These are phyloP conservation scores for Penicillium brasilianum DNA, from an alignment of 2,329 filamentous ascomycete genomes.

Conservation along the genomic window DNA sequence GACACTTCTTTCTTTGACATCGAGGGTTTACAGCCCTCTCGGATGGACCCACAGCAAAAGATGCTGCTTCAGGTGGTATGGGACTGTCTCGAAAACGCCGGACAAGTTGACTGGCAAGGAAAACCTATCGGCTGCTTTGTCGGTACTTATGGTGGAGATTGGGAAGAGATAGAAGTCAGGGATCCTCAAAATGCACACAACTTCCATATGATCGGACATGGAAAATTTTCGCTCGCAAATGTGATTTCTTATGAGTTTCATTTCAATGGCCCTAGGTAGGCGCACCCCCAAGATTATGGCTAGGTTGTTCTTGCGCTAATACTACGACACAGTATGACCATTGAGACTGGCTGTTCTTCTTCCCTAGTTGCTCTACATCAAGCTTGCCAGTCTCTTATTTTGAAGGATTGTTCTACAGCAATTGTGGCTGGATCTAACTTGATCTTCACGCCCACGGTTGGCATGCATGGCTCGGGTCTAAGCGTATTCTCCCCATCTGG, in stretches of 20 bases:
- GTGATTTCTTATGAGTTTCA: constrained; percentile 33
- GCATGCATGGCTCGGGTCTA: constrained; percentile 12
- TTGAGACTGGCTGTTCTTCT: constrained; percentile 50
- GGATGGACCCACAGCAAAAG: constrained; percentile 39
- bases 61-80: constrained; percentile 36
- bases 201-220: constrained; percentile 5
- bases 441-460: constrained; percentile 31
- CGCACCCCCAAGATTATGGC: no score
- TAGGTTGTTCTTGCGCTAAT: not conserved
- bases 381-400: constrained; percentile 28
- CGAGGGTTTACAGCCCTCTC: constrained; percentile 20
- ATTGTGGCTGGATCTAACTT: constrained; percentile 44
- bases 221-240: constrained; percentile 22
- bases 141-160: constrained; percentile 26
- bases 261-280: constrained; percentile 27
- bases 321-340: constrained; percentile 27
- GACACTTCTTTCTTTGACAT: constrained; percentile 35
- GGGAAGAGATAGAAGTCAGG: constrained; percentile 19
- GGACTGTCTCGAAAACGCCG: constrained; percentile 38
- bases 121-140: constrained; percentile 33
- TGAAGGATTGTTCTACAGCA: constrained; percentile 25
- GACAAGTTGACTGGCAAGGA: constrained; percentile 34
- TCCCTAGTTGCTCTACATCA: constrained; percentile 42
- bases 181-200: constrained; percentile 14
- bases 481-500: constrained; percentile 50